Base-by-base conservation (phyloP, 1,284 basidiomycete species). In the Apiotrichum mycotoxinovorans region DNA sequence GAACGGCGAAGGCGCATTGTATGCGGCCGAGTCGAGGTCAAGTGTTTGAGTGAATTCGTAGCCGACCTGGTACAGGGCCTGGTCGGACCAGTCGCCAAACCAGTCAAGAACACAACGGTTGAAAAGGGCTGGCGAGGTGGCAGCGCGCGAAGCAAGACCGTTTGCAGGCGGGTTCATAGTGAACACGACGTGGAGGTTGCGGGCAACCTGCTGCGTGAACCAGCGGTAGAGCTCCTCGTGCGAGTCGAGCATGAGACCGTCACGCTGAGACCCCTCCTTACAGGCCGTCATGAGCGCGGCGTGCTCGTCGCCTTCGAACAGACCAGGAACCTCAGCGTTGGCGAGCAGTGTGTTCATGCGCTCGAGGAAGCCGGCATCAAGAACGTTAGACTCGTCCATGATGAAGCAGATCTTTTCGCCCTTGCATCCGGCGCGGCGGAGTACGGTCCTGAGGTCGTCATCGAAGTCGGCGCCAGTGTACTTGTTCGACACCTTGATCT, bases 331-430 rank as follows among this genome's bases (percentile, higher is more conserved):
- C 76, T 99, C 96, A n/a, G 95, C 95, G 69, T 99, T 99, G 40
- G 96, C 97, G 15, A 99, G 84, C 4, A 99, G 84, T 0, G 94
- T 99, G 76, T 99, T 99, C 92, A 99, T 98, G 34, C 96, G 86
- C 74, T 99, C 96, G 60, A 99, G 80, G 82, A 98, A 98, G 55
- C 96, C 96, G 7, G 96, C 93, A 74, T 98, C 95, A 38, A 98
- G 86, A 27, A 98, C 94, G 70, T 99, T 98, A 1, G 92, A 96
- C 76, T 99, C 96, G 76, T 99, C 96, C 94, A 99, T 98, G 77
- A 98, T 98, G 83, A 98, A 99, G 73, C 93, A 98, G 41, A 99
- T 89, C 79, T 98, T 98, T 78, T 99, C 96, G 66, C 92, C 94
- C 73, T 98, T 98, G 80, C 93, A 96, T 8, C 96, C 97, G 0